Percentiles rank a stretch among this genome's conserved stretches.
phyloP scores from a whole-genome alignment of 345 rosid genomes.

The Brassica carinata region DNA sequence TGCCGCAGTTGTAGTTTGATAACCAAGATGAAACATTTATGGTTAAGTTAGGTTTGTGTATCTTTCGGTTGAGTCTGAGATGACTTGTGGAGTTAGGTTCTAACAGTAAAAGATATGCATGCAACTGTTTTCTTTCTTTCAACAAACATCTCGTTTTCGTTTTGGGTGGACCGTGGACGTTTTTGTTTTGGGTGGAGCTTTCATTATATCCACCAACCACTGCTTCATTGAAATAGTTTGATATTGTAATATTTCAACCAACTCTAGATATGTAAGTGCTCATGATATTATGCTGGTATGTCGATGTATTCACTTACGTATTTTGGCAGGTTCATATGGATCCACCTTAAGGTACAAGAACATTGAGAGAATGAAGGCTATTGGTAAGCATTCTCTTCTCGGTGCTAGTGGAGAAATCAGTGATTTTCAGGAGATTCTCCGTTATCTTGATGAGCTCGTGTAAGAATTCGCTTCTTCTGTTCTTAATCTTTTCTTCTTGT shows the following conservation, averaged over 20 bases:
- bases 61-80: background rate
- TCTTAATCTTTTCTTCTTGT: background rate
- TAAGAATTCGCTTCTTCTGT: slow-evolving; percentile 37
- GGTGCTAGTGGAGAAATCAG: slow-evolving; percentile 98
- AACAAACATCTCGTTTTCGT: background rate
- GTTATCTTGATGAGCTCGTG: slow-evolving; percentile 89
- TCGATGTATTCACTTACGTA: background rate
- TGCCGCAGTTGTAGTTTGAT: background rate
- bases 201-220: background rate
- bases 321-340: slow-evolving; percentile 82
- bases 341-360: slow-evolving; percentile 92
- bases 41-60: background rate
- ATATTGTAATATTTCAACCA: background rate
- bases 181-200: background rate
- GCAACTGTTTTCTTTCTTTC: background rate
- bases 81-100: background rate
- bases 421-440: slow-evolving; percentile 94
- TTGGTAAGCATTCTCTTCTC: slow-evolving; percentile 94
- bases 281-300: background rate
- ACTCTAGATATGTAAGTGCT: background rate
- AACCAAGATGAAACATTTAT: background rate
- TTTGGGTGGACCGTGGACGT: too few relatives aligned
- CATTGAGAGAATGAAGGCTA: slow-evolving; percentile 78
- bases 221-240: background rate
- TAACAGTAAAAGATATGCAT: background rate